Base-by-base conservation (phyloP, 768 basidiomycete species). In the Tricholoma flavovirens region DNA sequence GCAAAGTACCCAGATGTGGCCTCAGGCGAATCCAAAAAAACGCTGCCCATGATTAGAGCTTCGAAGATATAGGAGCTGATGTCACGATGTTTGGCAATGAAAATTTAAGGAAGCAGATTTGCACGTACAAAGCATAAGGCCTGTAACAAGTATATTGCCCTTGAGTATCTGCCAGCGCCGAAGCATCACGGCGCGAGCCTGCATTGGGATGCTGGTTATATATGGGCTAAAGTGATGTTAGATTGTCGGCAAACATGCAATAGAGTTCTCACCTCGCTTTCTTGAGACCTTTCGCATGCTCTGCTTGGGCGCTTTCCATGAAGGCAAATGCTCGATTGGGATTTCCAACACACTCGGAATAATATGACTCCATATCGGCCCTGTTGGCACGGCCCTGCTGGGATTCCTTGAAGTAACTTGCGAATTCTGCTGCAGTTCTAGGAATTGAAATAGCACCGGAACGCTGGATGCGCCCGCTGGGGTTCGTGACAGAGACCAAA, bases 1-100 rank as follows among this genome's bases (percentile, higher is more conserved):
- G 86, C 83, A 74, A 88, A 90, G 64, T 80, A 86, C 8, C 81
- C 83, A 11, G 74, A 67, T 1, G 88, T 88, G 6, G 73, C 71
- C 15, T 80, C 72, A 0, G 80, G 74, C 33, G 83, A 69, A 9
- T 77, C 72, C 57, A 82, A 74, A 75, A 88, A 92, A 29, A 87
- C 78, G 0, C 82, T 83, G 21, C 87, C 87, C 51, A 86, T 76
- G 60, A 79, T 76, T 5, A 77, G 54, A 33, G 69, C 73, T 60
- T 80, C 76, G 60, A 83, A 71, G 26, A 83, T 60, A 65, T 82
- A 84, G 9, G 77, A 73, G 38, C 83, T 85, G 45, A 9, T 8
- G 1, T 4, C 38, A 40, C 36, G 49, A 4, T n/a, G 56, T 32
- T 9, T 10, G 9, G 29, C 56, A 1, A 53, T 35, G 14, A n/a